Conservation (phyloP, 2,329 filamentous ascomycete species). For the Seiridium cupressi region DNA sequence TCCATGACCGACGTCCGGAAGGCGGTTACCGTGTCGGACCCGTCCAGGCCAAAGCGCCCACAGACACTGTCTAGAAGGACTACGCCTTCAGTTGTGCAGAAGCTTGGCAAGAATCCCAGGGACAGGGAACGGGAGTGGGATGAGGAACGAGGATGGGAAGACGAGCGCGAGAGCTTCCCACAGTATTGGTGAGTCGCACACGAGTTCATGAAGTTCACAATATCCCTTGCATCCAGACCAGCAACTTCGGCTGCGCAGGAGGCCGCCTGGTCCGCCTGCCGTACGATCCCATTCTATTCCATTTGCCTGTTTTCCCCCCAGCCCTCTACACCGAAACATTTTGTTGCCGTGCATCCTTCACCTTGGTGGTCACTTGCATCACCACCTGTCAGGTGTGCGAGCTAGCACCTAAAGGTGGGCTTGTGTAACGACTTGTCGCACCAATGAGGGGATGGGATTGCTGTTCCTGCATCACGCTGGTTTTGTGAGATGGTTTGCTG, state of each 20-base stretch:
- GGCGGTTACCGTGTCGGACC: conserved; percentile 42
- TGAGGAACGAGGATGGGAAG: conserved; percentile 48
- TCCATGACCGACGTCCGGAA: conserved; percentile 57
- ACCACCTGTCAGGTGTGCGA: conserved; percentile 29
- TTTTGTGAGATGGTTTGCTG: conserved; percentile 13
- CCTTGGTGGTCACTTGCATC: conserved; percentile 23
- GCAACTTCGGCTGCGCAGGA: too few relatives aligned
- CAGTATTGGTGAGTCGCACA: conserved; percentile 58
- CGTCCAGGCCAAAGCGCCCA: conserved; percentile 47
- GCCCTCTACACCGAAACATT: too few relatives aligned
- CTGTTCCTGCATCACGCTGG: conserved; percentile 30
- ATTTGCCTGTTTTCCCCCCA: not conserved
- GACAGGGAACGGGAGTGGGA: conserved; percentile 51
- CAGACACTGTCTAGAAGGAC: conserved; percentile 41
- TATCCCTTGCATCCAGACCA: not conserved
- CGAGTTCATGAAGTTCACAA: conserved; percentile 11
- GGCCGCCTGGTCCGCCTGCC: conserved; percentile 13
- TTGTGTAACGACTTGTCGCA: not conserved
- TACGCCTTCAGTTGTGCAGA: conserved; percentile 38
- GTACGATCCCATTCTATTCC: not conserved
- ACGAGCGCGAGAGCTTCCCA: conserved; percentile 62
- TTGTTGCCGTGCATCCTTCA: too few relatives aligned
- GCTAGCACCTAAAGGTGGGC: conserved; percentile 13
- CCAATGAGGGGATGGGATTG: conserved; percentile 11
- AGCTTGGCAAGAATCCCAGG: conserved; percentile 48